Evolutionary conservation across 768 basidiomycete genomes (phyloP).

Genomic region (Leccinum barrowsii): DNA sequence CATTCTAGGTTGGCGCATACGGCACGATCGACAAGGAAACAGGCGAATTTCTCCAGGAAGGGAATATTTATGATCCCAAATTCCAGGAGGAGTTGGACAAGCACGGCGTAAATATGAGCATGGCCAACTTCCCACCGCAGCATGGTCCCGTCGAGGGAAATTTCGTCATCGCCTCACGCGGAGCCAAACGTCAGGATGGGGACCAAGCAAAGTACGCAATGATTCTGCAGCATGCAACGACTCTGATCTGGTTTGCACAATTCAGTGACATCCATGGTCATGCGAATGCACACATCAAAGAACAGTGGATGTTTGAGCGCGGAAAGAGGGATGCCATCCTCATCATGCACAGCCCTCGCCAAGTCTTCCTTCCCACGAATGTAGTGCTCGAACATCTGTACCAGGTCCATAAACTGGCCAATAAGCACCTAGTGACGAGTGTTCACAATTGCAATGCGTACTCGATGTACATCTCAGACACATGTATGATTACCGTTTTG

Average conservation of each 20-base stretch:
- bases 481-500: conserved; percentile 4
- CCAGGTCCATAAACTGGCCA: conserved; percentile 21
- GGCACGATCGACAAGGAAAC: conserved; percentile 30
- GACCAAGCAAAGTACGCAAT: conserved; percentile 17
- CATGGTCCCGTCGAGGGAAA: conserved; percentile 19
- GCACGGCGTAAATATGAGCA: conserved; percentile 5
- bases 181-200: conserved; percentile 8
- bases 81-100: conserved; percentile 19
- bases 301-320: conserved; percentile 29
- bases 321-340: conserved; percentile 30
- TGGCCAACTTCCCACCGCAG: conserved; percentile 17
- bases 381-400: conserved; percentile 26
- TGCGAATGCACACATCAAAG: conserved; percentile 28
- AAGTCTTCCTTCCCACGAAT: conserved; percentile 14
- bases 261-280: conserved; percentile 16
- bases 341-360: conserved; percentile 30
- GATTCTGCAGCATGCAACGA: background rate
- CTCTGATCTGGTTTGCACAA: background rate
- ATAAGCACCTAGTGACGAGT: conserved; percentile 32
- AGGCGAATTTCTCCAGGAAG: conserved; percentile 31
- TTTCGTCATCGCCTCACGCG: conserved; percentile 23
- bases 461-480: conserved; percentile 32
- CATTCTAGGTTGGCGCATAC: conserved; percentile 34
- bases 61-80: conserved; percentile 32
- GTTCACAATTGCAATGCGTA: conserved; percentile 29